Conservation (phyloP, 2,329 filamentous ascomycete genomes). For the Neonectria ditissima region DNA sequence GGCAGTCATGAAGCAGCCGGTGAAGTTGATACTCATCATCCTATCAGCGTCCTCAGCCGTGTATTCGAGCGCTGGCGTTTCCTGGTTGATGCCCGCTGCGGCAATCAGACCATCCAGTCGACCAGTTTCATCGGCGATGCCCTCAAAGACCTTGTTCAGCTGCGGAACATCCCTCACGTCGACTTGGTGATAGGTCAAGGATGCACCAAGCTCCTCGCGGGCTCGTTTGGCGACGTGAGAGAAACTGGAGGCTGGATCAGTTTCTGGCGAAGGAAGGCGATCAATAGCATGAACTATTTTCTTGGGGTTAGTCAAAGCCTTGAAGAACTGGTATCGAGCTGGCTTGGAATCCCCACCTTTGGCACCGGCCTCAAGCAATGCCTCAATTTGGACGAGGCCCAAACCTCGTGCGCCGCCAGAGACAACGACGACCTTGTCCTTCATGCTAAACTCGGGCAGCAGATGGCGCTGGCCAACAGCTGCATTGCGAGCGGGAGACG, state of each 20-base stretch:
- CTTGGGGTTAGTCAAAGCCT: constrained; percentile 21
- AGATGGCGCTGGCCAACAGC: constrained; percentile 41
- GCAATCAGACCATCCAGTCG: constrained; percentile 83
- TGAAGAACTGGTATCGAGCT: not conserved
- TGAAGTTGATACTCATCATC: constrained; percentile 88
- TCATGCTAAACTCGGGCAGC: constrained; percentile 81
- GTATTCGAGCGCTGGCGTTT: constrained; percentile 86
- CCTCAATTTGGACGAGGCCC: constrained; percentile 82
- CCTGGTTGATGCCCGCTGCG: constrained; percentile 80
- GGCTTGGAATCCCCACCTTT: constrained; percentile 58
- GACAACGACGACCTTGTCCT: constrained; percentile 79
- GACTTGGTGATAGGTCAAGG: constrained; percentile 79
- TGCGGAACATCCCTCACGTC: constrained; percentile 80
- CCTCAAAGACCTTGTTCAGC: constrained; percentile 75
- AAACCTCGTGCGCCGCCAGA: constrained; percentile 82
- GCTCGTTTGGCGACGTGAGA: constrained; percentile 73
- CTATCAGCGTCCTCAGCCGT: constrained; percentile 78
- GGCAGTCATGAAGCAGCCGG: constrained; percentile 86
- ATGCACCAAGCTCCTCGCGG: constrained; percentile 71
- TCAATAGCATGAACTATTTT: constrained; percentile 74
- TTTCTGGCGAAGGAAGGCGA: constrained; percentile 64
- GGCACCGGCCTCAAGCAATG: constrained; percentile 82
- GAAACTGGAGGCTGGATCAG: constrained; percentile 67
- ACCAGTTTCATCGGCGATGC: constrained; percentile 77
- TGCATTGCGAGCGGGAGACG: constrained; percentile 30